phyloP scores from a whole-genome alignment of 768 basidiomycete genomes.

The Rhodosporidiobolus odoratus region DNA sequence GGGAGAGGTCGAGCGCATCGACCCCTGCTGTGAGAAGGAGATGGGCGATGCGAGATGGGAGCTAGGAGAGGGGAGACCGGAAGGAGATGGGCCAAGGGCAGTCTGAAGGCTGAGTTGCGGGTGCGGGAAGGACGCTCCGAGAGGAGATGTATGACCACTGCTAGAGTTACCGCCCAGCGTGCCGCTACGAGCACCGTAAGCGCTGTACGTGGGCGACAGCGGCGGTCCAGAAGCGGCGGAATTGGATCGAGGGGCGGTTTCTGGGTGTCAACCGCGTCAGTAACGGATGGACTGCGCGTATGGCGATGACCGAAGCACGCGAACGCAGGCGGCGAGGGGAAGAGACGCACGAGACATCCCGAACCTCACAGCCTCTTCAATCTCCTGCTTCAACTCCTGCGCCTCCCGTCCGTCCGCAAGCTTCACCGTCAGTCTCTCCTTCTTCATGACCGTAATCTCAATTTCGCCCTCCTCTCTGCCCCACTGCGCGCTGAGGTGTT shows the following conservation, averaged over 20 bases:
- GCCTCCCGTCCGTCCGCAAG: slow-evolving; percentile 55
- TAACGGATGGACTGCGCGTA: background rate
- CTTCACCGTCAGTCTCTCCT: slow-evolving; percentile 71
- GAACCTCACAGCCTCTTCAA: slow-evolving; percentile 79
- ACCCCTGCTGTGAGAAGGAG: slow-evolving; percentile 5
- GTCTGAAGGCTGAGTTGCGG: background rate
- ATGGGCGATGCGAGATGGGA: background rate
- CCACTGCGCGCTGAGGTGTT: slow-evolving; percentile 68
- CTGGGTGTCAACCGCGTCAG: slow-evolving; percentile 4
- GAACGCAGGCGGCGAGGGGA: no score
- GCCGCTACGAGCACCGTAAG: background rate
- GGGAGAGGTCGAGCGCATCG: background rate
- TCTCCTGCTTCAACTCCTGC: slow-evolving; percentile 61
- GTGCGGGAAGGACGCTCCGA: background rate
- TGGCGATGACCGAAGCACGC: no score
- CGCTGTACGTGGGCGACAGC: slow-evolving; percentile 7
- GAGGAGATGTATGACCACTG: background rate
- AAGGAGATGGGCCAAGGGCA: background rate
- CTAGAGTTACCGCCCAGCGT: background rate
- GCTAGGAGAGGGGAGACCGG: background rate
- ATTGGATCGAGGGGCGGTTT: slow-evolving; percentile 18
- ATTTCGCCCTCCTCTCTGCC: slow-evolving; percentile 57
- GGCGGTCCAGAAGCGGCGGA: slow-evolving; percentile 14
- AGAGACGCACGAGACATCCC: slow-evolving; percentile 57
- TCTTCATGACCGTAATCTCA: slow-evolving; percentile 75